Evolutionary conservation across 371 early-diverging fungal species (phyloP).

Genomic region (Blakeslea trispora): DNA sequence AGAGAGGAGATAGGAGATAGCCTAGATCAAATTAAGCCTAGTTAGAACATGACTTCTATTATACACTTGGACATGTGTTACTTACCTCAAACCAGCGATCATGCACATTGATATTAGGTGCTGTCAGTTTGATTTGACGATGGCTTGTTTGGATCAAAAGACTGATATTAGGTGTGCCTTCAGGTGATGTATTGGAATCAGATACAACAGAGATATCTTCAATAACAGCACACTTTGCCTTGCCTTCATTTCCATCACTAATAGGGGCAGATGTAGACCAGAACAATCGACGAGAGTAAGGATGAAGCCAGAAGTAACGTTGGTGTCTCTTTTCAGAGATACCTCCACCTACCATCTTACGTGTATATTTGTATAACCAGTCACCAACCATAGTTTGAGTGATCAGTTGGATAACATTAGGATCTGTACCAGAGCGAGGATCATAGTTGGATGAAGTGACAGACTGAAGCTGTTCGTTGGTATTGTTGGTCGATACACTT

Average conservation of each 20-base stretch:
- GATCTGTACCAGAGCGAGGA: slow-evolving; percentile 15
- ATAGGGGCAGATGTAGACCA: slow-evolving; percentile 74
- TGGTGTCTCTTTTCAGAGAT: slow-evolving; percentile 63
- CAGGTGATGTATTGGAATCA: slow-evolving; percentile 28
- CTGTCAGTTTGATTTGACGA: slow-evolving; percentile 72
- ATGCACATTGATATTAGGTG: slow-evolving; percentile 65
- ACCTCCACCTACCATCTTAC: slow-evolving; percentile 51
- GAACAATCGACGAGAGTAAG: slow-evolving; percentile 70
- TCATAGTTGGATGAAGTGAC: slow-evolving; percentile 20
- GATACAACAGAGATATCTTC: slow-evolving; percentile 55
- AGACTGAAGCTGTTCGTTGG: slow-evolving; percentile 25
- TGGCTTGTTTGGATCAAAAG: slow-evolving; percentile 66
- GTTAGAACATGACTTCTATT: too few relatives aligned
- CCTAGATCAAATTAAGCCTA: slow-evolving; percentile 23
- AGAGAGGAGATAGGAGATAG: slow-evolving; percentile 35
- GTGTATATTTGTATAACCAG: slow-evolving; percentile 71
- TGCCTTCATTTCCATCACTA: slow-evolving; percentile 63
- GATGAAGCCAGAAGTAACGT: slow-evolving; percentile 79
- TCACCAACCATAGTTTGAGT: slow-evolving; percentile 81
- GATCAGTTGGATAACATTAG: slow-evolving; percentile 51
- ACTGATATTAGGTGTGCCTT: slow-evolving; percentile 57
- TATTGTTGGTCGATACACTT: slow-evolving; percentile 29
- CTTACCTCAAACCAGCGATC: slow-evolving; percentile 64
- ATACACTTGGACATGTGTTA: too few relatives aligned
- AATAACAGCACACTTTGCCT: slow-evolving; percentile 65